These are phyloP conservation scores for Endogone sp. DNA, from an alignment of 192 early-diverging fungal genomes.

Conservation along the genomic window DNA sequence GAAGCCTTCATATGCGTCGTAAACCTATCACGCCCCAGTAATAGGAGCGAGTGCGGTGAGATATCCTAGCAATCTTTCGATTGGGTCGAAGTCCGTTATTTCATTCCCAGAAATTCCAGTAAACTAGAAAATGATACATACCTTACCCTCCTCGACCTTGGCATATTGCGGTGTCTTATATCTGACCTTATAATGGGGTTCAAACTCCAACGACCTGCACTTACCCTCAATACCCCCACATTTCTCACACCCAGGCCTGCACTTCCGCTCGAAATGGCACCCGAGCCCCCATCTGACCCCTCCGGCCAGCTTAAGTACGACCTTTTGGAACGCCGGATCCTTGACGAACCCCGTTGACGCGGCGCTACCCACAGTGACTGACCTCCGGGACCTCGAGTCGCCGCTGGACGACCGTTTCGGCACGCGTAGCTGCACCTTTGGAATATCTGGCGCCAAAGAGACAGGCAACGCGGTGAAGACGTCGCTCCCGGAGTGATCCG, in stretches of 20 bases:
- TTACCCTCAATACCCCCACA: constrained; percentile 20
- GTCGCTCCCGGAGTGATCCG: background rate
- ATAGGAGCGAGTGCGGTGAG: too few relatives aligned
- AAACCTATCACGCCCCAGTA: constrained; percentile 20
- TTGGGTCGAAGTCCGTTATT: background rate
- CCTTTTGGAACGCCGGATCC: constrained; percentile 12
- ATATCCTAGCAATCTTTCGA: too few relatives aligned
- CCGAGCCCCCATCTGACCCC: constrained; percentile 42
- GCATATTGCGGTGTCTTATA: constrained; percentile 28
- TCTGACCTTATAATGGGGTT: constrained; percentile 38
- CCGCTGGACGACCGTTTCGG: background rate
- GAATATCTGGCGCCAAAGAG: constrained; percentile 2
- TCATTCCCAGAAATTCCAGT: background rate
- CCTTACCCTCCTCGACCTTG: constrained; percentile 16
- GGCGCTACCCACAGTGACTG: background rate
- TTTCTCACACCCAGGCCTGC: constrained; percentile 11
- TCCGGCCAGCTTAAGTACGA: constrained; percentile 30
- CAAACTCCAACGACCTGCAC: constrained; percentile 26
- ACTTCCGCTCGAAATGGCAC: constrained; percentile 32
- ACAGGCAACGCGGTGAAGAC: too few relatives aligned
- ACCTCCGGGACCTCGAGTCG: background rate
- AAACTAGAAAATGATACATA: constrained; percentile 2
- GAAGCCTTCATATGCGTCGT: constrained; percentile 41
- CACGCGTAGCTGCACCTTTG: background rate
- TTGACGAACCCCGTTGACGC: background rate